These are phyloP conservation scores for Pseudofabraea citricarpa DNA, from an alignment of 2,329 filamentous ascomycete genomes.

Conservation along the genomic window DNA sequence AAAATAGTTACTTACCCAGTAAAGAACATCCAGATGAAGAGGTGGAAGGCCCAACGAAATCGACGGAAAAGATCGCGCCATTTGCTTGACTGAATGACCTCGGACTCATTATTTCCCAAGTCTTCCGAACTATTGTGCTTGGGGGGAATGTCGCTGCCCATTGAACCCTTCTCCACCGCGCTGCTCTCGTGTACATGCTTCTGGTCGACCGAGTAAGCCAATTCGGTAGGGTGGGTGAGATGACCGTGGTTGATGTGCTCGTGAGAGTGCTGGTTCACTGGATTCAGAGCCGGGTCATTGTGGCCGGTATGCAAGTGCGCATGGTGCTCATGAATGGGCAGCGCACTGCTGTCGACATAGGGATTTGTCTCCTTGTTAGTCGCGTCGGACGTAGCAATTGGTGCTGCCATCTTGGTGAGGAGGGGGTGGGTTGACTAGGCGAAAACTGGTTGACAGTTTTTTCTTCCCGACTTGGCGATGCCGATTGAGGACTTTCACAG, in stretches of 20 bases:
- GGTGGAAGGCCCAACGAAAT: background rate
- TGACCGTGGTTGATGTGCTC: conserved; percentile 1
- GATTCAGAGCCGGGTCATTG: background rate
- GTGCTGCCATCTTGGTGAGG: background rate
- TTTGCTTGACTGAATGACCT: background rate
- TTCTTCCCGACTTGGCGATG: background rate
- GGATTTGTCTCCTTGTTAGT: background rate
- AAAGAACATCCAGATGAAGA: conserved; percentile 1
- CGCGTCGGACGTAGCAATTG: background rate
- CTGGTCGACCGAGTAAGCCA: background rate
- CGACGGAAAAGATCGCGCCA: background rate
- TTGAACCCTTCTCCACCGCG: background rate
- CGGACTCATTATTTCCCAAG: background rate
- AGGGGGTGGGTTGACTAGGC: background rate
- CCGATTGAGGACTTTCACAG: background rate
- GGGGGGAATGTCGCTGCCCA: background rate
- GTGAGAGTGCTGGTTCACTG: background rate
- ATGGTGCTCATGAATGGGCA: background rate
- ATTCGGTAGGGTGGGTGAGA: background rate
- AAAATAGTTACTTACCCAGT: background rate
- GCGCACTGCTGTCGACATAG: background rate
- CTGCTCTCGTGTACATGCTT: background rate
- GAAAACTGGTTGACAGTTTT: background rate
- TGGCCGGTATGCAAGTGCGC: background rate
- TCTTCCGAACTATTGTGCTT: background rate